Conservation (phyloP, 164 flowering plant genomes). For the Vitis rupestris region DNA sequence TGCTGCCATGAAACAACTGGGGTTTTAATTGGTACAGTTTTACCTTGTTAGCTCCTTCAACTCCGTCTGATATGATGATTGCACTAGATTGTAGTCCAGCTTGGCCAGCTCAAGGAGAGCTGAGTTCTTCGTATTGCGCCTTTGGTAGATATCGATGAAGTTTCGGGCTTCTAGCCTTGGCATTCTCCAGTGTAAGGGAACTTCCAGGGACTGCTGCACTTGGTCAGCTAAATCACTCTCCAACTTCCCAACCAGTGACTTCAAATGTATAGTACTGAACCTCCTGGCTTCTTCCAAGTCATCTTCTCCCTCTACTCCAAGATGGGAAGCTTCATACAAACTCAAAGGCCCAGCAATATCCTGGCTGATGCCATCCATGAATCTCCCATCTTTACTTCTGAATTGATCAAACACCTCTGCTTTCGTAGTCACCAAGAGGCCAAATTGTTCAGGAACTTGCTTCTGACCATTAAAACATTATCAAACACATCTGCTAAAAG, state of each 20-base stretch:
- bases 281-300: conserved; percentile 24
- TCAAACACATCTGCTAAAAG: too few species aligned
- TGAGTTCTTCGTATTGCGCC: neutral
- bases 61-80: conserved; percentile 20
- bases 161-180: conserved; percentile 19
- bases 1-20: neutral
- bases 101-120: conserved; percentile 25
- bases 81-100: conserved; percentile 30
- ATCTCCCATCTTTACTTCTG: conserved; percentile 8
- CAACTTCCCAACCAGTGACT: neutral
- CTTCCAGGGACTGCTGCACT: conserved; percentile 11
- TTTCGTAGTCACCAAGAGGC: too few species aligned
- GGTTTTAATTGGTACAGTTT: neutral
- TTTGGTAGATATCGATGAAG: conserved; percentile 18
- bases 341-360: conserved; percentile 23
- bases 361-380: conserved; percentile 4
- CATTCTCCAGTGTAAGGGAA: conserved; percentile 28
- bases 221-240: neutral
- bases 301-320: conserved; percentile 15
- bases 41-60: conserved; percentile 22
- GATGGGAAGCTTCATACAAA: conserved; percentile 34
- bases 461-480: too few species aligned
- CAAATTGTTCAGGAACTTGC: too few species aligned
- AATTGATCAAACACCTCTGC: conserved; percentile 19
- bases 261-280: conserved; percentile 9